Percentiles rank a stretch among this genome's conserved stretches.
Evolutionary conservation across 2,329 filamentous ascomycete genomes (phyloP).

Genomic region (Aquanectria penicillioides): DNA sequence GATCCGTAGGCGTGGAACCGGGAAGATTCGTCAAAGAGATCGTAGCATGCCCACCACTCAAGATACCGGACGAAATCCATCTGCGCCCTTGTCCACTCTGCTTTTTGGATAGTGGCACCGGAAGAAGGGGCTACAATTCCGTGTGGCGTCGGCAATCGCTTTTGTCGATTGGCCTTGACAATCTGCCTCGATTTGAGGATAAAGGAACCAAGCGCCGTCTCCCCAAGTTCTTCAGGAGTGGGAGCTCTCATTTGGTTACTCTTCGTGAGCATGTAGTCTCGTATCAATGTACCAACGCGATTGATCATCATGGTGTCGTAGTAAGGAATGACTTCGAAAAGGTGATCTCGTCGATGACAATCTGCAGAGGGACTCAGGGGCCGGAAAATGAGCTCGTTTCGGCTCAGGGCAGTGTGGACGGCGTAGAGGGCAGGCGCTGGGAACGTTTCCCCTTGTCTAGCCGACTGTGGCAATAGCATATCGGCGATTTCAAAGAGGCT

Average conservation of each 20-base stretch:
- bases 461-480: constrained; percentile 50
- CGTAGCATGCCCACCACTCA: constrained; percentile 71
- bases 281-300: constrained; percentile 46
- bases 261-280: constrained; percentile 42
- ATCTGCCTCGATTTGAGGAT: constrained; percentile 57
- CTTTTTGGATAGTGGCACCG: constrained; percentile 29
- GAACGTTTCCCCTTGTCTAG: constrained; percentile 51
- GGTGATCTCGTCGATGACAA: constrained; percentile 59
- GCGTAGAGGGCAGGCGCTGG: constrained; percentile 69
- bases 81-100: constrained; percentile 44
- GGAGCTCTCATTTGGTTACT: constrained; percentile 27
- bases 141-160: constrained; percentile 59
- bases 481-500: constrained; percentile 63
- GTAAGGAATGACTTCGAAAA: constrained; percentile 67
- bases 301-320: constrained; percentile 43
- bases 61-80: constrained; percentile 72
- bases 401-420: constrained; percentile 71
- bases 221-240: constrained; percentile 27
- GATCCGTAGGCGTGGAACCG: constrained; percentile 70
- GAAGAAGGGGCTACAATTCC: constrained; percentile 54
- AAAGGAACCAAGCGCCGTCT: constrained; percentile 54
- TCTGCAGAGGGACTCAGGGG: constrained; percentile 59
- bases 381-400: constrained; percentile 69
- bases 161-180: constrained; percentile 62
- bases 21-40: constrained; percentile 62